These are phyloP conservation scores for Tetrahymena elliotti DNA, from an alignment of 73 alveolate species.

Conservation along the genomic window DNA sequence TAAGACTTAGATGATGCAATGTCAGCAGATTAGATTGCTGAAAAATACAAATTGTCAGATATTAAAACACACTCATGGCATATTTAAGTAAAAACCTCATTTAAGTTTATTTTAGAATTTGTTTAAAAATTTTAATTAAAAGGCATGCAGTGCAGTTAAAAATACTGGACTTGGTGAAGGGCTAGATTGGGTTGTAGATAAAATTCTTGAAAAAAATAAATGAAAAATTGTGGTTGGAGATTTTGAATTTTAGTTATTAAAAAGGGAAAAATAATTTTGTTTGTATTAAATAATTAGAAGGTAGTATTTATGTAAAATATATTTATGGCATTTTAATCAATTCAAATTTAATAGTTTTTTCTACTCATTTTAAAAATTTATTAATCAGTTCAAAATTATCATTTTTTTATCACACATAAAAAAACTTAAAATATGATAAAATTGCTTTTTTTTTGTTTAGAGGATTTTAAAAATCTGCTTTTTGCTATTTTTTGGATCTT, in stretches of 20 bases:
- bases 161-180: not conserved
- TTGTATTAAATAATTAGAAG: too few relatives aligned
- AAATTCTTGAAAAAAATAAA: not conserved
- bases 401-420: too few relatives aligned
- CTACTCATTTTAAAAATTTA: too few relatives aligned
- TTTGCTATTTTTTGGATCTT: not conserved
- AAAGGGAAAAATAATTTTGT: too few relatives aligned
- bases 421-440: too few relatives aligned
- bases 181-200: not conserved
- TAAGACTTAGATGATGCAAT: conserved; percentile 30
- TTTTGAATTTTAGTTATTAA: too few relatives aligned
- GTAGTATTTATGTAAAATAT: too few relatives aligned
- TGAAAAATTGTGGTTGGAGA: not conserved
- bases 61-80: conserved; percentile 46
- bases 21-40: conserved; percentile 22
- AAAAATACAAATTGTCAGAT: conserved; percentile 34
- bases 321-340: too few relatives aligned
- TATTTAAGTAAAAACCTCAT: not conserved
- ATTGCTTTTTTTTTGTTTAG: too few relatives aligned
- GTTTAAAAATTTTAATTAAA: not conserved
- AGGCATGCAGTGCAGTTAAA: not conserved
- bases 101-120: not conserved
- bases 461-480: too few relatives aligned
- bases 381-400: too few relatives aligned
- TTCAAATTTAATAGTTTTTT: too few relatives aligned